Evolutionary conservation across 176 grass and related monocot genomes (phyloP), one percentile per base, ranked within the genome.

Genomic region (Oryza brachyantha): DNA sequence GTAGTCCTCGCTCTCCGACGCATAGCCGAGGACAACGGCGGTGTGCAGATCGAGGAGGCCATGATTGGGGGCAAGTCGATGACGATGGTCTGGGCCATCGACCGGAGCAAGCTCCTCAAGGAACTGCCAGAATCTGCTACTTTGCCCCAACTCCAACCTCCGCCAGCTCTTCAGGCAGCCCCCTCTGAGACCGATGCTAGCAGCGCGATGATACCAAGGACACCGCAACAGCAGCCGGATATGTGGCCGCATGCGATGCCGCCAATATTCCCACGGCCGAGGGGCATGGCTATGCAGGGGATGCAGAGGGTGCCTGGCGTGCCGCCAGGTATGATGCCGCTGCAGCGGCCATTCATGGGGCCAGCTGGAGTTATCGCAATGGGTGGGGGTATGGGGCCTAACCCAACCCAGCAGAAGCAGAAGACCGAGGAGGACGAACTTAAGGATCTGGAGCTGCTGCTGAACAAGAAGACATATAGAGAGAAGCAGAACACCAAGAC

Each of bases 401-500:
- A 58, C 65, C 43, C 79, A 7, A 76, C 35, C 6, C 83, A 75
- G 60, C 62, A 76, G 45, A 91, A 98, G 32, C 92, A 83, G 24
- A 98, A 75, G 79, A 81, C 86, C 0, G 96, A 98, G 74, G 92
- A 98, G 83, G 96, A 98, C 26, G 92, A 93, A 36, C 63, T 98
- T 12, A 98, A 98, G 84, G 96, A 98, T 83, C 83, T 98, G 4
- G 96, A 94, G 66, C 60, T 79, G 71, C 78, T 98, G 70, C 80
- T 98, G 32, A 98, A 88, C 70, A 94, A 91, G 78, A 98, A 95
- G 75, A 87, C 92, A 25, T 98, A 94, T 61, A 98, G 43, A 79
- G 96, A 98, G 85, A 91, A 88, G 81, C 92, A 94, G 83, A 90
- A 94, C 73, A 88, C 85, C 1, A 98, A 95, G 87, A 98, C 96